Conservation (phyloP, 148 eudicot species). For the Polygonum aviculare region DNA sequence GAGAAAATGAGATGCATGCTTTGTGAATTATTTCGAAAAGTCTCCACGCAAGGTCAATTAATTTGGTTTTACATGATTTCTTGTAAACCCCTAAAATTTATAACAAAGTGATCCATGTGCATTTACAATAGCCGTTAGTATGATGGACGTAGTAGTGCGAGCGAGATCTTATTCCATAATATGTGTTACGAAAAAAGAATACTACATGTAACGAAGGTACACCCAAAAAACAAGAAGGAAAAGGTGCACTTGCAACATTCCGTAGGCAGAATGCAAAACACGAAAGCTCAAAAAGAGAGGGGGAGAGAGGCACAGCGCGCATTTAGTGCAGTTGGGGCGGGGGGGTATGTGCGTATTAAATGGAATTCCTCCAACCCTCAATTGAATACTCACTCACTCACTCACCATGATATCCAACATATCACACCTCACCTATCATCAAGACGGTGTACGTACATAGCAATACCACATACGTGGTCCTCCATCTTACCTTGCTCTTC, state of each 20-base stretch:
- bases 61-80: too few relatives aligned
- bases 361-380: constrained; percentile 2
- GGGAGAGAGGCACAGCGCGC: constrained; percentile 5
- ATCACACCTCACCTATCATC: not conserved
- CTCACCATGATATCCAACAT: not conserved
- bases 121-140: too few relatives aligned
- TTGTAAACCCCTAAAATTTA: too few relatives aligned
- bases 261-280: not conserved
- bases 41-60: too few relatives aligned
- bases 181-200: too few relatives aligned
- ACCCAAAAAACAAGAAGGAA: too few relatives aligned
- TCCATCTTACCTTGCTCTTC: not conserved
- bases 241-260: too few relatives aligned
- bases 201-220: too few relatives aligned
- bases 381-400: constrained; percentile 4
- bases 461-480: too few relatives aligned
- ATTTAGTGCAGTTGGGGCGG: not conserved
- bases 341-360: not conserved
- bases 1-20: not conserved
- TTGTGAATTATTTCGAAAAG: not conserved
- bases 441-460: not conserved
- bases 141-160: too few relatives aligned
- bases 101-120: too few relatives aligned
- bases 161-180: too few relatives aligned
- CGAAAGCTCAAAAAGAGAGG: constrained; percentile 2